Percentiles rank a stretch among this genome's conserved stretches.
phyloP scores from a whole-genome alignment of 345 rosid species.

The Lumnitzera littorea region DNA sequence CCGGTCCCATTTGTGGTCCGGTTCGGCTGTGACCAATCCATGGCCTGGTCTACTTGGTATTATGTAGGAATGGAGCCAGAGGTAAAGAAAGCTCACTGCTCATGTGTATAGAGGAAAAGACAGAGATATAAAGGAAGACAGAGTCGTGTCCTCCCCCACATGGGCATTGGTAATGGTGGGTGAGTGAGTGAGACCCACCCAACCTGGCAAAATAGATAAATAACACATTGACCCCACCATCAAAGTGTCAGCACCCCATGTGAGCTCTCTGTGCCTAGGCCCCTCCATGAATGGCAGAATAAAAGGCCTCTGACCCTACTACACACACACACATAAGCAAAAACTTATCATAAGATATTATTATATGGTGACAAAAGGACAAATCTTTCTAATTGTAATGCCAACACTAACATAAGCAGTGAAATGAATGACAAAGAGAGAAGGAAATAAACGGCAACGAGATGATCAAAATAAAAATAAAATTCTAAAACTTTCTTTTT shows the following conservation, averaged over 20 bases:
- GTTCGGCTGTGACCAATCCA: no score
- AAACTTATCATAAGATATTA: background rate
- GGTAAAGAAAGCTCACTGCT: no score
- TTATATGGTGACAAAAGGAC: conserved; percentile 6
- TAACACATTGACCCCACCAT: conserved; percentile 7
- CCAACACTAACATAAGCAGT: background rate
- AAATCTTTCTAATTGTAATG: conserved; percentile 6
- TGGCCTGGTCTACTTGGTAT: no score
- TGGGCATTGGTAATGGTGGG: conserved; percentile 14
- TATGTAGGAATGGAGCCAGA: no score
- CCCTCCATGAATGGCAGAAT: conserved; percentile 11
- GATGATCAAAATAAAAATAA: background rate
- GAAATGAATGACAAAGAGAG: background rate
- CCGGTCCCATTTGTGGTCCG: no score
- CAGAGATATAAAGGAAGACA: background rate
- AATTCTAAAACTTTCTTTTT: background rate
- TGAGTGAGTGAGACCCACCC: conserved; percentile 20
- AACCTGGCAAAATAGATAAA: conserved; percentile 18
- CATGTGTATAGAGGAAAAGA: background rate
- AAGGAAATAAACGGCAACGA: background rate
- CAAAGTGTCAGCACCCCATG: conserved; percentile 27
- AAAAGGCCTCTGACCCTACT: background rate
- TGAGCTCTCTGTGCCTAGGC: conserved; percentile 17
- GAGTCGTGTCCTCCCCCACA: conserved; percentile 19
- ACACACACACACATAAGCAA: background rate